Conservation (phyloP, 1,284 basidiomycete genomes). For the Tylopilus sp. region DNA sequence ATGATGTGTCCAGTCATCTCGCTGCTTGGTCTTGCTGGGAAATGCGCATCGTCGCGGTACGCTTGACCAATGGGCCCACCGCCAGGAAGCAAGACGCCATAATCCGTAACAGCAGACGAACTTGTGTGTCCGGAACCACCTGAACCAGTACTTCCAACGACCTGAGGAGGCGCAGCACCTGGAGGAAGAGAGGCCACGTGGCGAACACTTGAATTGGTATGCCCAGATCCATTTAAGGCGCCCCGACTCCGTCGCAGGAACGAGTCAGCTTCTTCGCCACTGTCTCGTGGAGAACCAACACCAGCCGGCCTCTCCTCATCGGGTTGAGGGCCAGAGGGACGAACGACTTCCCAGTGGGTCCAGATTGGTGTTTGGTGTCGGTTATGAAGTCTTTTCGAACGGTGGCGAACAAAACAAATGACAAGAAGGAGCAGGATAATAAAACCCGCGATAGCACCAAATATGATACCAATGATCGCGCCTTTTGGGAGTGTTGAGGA, state of each 20-base stretch:
- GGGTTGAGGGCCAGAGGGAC: constrained; percentile 18
- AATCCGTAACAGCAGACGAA: constrained; percentile 30
- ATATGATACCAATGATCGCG: constrained; percentile 45
- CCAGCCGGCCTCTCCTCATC: constrained; percentile 43
- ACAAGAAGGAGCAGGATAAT: constrained; percentile 47
- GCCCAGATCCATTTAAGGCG: constrained; percentile 19
- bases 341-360: constrained; percentile 51
- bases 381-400: constrained; percentile 39
- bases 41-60: constrained; percentile 24
- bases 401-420: constrained; percentile 48
- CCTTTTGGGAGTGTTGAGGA: constrained; percentile 30
- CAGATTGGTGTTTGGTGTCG: constrained; percentile 43
- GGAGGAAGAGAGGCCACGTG: constrained; percentile 31
- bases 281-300: constrained; percentile 59
- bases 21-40: constrained; percentile 28
- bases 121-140: constrained; percentile 21
- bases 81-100: constrained; percentile 31
- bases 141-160: constrained; percentile 30
- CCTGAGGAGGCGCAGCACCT: constrained; percentile 28
- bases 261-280: constrained; percentile 61
- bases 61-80: constrained; percentile 33
- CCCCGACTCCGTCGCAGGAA: constrained; percentile 45
- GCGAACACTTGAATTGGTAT: constrained; percentile 20
- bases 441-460: constrained; percentile 38
- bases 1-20: constrained; percentile 29